phyloP scores from a whole-genome alignment of 495 filamentous ascomycete species.

The Neurospora sublineolata region DNA sequence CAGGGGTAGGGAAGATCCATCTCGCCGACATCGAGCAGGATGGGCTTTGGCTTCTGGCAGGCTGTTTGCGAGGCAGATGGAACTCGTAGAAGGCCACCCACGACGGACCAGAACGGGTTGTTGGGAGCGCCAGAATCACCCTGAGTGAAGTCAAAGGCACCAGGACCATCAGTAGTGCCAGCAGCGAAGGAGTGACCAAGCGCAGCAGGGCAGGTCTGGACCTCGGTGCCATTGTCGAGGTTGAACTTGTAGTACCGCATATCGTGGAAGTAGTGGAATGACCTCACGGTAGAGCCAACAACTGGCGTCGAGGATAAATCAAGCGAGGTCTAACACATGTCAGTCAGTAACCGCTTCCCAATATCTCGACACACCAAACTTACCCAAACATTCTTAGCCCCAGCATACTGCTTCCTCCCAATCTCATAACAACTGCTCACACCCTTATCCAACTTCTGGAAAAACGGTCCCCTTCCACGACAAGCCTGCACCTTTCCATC shows the following conservation, averaged over 20 bases:
- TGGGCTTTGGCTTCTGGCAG: constrained; percentile 78
- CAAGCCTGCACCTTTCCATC: constrained; percentile 59
- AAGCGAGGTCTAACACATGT: constrained; percentile 22
- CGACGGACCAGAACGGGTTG: constrained; percentile 75
- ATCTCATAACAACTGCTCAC: constrained; percentile 67
- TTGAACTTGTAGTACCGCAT: constrained; percentile 50
- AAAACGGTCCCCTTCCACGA: constrained; percentile 71
- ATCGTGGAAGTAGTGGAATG: constrained; percentile 61
- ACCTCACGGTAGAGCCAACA: constrained; percentile 41
- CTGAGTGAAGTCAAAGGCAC: constrained; percentile 88
- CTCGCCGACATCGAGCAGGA: constrained; percentile 83
- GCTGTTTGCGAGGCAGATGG: constrained; percentile 59
- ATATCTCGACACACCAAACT: constrained; percentile 2
- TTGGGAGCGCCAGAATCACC: constrained; percentile 57
- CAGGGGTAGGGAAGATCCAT: constrained; percentile 69
- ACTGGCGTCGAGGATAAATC: constrained; percentile 34
- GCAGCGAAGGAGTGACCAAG: constrained; percentile 91
- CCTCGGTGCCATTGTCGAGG: constrained; percentile 60
- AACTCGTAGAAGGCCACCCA: constrained; percentile 55
- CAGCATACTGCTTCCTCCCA: constrained; percentile 52
- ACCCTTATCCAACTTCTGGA: constrained; percentile 56
- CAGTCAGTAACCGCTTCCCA: constrained; percentile 1
- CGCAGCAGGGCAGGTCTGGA: constrained; percentile 77
- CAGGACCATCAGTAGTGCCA: constrained; percentile 86
- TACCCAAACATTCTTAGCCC: constrained; percentile 52